Conservation (phyloP, 2,329 filamentous ascomycete species). For the Mycocentrospora acerina region DNA sequence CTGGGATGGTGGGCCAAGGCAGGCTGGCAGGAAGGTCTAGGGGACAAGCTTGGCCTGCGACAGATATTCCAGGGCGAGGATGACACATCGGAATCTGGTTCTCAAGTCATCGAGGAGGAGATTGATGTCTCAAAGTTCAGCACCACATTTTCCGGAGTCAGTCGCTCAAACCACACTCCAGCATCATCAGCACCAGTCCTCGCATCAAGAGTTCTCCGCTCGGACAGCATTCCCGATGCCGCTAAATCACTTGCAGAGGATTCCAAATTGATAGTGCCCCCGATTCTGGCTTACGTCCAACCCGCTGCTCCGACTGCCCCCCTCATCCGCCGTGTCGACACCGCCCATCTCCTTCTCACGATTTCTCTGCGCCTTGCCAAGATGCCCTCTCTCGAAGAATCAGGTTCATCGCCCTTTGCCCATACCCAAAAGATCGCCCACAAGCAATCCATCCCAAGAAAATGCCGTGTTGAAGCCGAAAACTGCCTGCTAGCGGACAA, state of each 20-base stretch:
- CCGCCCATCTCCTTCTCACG: slow-evolving; percentile 74
- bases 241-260: slow-evolving; percentile 30
- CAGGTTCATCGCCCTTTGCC: slow-evolving; percentile 69
- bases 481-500: slow-evolving; percentile 88
- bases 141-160: slow-evolving; percentile 44
- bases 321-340: slow-evolving; percentile 86
- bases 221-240: slow-evolving; percentile 28
- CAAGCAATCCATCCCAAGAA: slow-evolving; percentile 75
- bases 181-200: slow-evolving; percentile 18
- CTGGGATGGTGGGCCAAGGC: slow-evolving; percentile 96
- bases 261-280: slow-evolving; percentile 59
- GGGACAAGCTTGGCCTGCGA: slow-evolving; percentile 72
- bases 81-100: slow-evolving; percentile 39
- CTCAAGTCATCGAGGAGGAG: slow-evolving; percentile 52
- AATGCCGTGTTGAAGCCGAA: slow-evolving; percentile 77
- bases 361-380: slow-evolving; percentile 87
- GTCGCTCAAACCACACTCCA: slow-evolving; percentile 2
- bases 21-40: slow-evolving; percentile 81
- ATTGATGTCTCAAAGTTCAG: slow-evolving; percentile 57
- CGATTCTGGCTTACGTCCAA: slow-evolving; percentile 81
- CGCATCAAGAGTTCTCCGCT: slow-evolving; percentile 40
- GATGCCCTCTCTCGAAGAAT: slow-evolving; percentile 69
- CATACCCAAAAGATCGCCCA: slow-evolving; percentile 80
- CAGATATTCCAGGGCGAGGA: slow-evolving; percentile 60
- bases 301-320: slow-evolving; percentile 59